phyloP scores from a whole-genome alignment of 2,329 filamentous ascomycete genomes.

The Trichoderma guizhouense region DNA sequence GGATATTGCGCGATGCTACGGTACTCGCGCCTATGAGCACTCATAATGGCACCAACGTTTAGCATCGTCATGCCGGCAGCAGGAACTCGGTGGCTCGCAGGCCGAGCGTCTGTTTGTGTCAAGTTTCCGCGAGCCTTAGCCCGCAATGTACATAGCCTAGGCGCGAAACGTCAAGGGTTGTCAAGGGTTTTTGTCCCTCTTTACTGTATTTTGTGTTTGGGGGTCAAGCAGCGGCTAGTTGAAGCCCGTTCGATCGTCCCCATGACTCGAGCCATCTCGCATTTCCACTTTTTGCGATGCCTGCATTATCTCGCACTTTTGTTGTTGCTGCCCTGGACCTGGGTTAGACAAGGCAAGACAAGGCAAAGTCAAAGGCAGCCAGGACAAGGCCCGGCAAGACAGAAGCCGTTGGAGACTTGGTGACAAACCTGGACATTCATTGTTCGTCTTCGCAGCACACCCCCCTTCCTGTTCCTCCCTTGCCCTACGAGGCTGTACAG shows the following conservation, averaged over 20 bases:
- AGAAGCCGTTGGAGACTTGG: neutral
- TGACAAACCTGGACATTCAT: neutral
- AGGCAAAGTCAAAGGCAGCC: neutral
- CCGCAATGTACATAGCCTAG: neutral
- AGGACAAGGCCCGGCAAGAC: neutral
- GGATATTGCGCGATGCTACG: neutral
- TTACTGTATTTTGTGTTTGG: neutral
- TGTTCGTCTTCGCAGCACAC: neutral
- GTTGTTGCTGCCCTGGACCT: neutral
- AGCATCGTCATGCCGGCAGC: neutral
- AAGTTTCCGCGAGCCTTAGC: neutral
- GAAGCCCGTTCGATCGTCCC: neutral
- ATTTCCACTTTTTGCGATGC: conserved; percentile 7
- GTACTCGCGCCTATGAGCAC: neutral
- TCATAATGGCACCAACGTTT: neutral
- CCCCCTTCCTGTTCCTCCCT: neutral
- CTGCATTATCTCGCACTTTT: neutral
- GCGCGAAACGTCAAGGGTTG: neutral
- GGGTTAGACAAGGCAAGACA: neutral
- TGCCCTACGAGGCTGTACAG: neutral
- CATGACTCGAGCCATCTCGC: neutral
- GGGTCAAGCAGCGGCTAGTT: neutral
- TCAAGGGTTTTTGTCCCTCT: neutral
- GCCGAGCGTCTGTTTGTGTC: neutral
- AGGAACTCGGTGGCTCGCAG: neutral